Evolutionary conservation across 352 stramenopile genomes (phyloP).

Genomic region (Globisporangium rhizosaccharum): DNA sequence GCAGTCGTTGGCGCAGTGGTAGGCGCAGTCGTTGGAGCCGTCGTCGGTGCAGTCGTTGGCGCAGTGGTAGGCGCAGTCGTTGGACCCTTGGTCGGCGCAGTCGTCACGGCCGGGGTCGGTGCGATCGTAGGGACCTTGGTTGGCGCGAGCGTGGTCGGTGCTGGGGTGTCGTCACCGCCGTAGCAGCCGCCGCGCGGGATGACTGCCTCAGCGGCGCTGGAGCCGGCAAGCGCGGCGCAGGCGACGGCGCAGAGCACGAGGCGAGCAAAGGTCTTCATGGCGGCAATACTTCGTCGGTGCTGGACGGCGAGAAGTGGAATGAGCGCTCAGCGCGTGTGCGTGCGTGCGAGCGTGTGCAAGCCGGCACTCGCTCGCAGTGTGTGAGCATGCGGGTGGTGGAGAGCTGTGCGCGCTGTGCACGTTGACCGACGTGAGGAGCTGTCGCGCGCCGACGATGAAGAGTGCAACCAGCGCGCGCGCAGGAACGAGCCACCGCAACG

Average conservation of each 20-base stretch:
- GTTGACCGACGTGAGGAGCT: neutral
- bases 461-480: neutral
- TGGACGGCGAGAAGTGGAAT: conserved; percentile 9
- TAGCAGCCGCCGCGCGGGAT: conserved; percentile 10
- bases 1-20: neutral
- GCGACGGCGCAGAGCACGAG: conserved; percentile 11
- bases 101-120: neutral
- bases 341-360: too few species aligned
- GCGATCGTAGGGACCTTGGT: neutral
- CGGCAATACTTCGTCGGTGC: conserved; percentile 11
- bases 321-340: neutral
- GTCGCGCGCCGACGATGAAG: neutral
- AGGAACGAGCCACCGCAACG: neutral
- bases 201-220: conserved; percentile 5
- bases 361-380: too few species aligned
- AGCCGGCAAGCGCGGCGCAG: conserved; percentile 3
- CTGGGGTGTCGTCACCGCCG: conserved; percentile 7
- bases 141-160: conserved; percentile 4
- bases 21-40: neutral
- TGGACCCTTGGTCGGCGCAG: neutral
- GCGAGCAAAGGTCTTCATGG: conserved; percentile 9
- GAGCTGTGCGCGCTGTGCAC: neutral
- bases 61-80: neutral
- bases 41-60: neutral
- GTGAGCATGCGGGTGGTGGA: neutral